Percentiles rank a stretch among this genome's conserved stretches.
Evolutionary conservation across 2,329 filamentous ascomycete genomes (phyloP).

Genomic region (Didymella pinodella): DNA sequence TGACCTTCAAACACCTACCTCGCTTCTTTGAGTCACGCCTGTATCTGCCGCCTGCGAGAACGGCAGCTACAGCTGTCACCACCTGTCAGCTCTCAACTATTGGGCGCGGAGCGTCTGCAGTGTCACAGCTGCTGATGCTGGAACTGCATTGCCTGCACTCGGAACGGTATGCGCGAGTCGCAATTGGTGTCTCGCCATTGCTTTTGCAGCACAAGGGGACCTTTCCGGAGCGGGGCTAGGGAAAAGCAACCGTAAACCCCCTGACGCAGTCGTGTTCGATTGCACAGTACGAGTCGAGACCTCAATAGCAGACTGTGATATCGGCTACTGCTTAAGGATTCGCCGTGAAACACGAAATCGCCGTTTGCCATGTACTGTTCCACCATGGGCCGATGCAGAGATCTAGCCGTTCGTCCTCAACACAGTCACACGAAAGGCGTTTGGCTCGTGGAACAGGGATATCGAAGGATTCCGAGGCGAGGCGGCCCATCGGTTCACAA

Average conservation of each 20-base stretch:
- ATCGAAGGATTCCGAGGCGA: constrained; percentile 19
- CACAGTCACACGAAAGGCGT: constrained; percentile 9
- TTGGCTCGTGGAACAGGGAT: constrained; percentile 20
- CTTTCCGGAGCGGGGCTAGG: constrained; percentile 12
- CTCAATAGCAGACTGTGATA: constrained; percentile 3
- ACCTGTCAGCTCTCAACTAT: constrained; percentile 2
- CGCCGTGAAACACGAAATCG: constrained; percentile 9
- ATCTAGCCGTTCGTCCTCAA: background rate
- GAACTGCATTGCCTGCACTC: background rate
- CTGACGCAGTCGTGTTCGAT: constrained; percentile 7
- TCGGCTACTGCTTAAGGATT: background rate
- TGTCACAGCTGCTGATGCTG: constrained; percentile 8
- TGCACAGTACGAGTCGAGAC: constrained; percentile 6
- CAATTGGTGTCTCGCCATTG: constrained; percentile 6
- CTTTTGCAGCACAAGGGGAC: constrained; percentile 3
- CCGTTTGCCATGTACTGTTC: constrained; percentile 6
- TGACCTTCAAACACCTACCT: background rate
- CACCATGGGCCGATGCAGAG: constrained; percentile 4
- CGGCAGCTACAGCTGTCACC: constrained; percentile 13
- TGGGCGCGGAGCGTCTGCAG: constrained; percentile 3
- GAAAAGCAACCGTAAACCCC: constrained; percentile 12
- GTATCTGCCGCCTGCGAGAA: background rate
- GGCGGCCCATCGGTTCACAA: constrained; percentile 16
- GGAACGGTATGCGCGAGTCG: background rate
- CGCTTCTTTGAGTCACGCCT: background rate